Conservation (phyloP, 1,139 yeast genomes). For the Hemisphaericaspora lyxosophila region DNA sequence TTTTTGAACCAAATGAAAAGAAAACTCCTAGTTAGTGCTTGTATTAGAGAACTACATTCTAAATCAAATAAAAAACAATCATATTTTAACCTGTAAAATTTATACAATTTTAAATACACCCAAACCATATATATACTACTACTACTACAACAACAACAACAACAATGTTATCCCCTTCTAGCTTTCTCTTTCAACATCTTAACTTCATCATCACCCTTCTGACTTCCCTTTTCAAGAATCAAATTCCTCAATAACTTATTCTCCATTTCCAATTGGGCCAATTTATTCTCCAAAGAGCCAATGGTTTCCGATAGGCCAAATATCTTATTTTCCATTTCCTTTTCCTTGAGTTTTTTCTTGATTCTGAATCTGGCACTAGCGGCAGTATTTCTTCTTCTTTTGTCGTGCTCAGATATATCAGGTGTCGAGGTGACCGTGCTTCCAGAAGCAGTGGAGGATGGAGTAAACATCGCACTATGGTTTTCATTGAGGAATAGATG, state of each 20-base stretch:
- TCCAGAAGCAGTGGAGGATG: conserved; percentile 1
- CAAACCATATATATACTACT: not conserved
- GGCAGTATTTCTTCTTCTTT: conserved; percentile 74
- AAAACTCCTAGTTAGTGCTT: no score
- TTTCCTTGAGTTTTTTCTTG: conserved; percentile 80
- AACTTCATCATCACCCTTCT: conserved; percentile 43
- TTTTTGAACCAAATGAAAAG: no score
- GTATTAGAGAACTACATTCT: no score
- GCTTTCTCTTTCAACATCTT: conserved; percentile 37
- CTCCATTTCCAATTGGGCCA: conserved; percentile 59
- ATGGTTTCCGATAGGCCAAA: conserved; percentile 63
- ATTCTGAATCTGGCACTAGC: conserved; percentile 80
- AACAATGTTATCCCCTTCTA: conserved; percentile 9
- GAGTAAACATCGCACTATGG: not conserved
- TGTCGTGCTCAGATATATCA: conserved; percentile 35
- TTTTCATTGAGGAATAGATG: conserved; percentile 2
- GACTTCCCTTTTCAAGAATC: conserved; percentile 44
- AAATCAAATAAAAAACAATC: not conserved
- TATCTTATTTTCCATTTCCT: conserved; percentile 73
- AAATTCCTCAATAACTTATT: conserved; percentile 63
- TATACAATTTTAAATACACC: not conserved
- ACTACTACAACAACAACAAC: not conserved
- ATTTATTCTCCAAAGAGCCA: conserved; percentile 57
- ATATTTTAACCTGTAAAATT: conserved; percentile 1
- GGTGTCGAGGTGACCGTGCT: conserved; percentile 3